Percentiles rank a stretch among this genome's conserved stretches.
phyloP scores from a whole-genome alignment of 208 protist genomes.

The Acanthamoeba lenticulata region DNA sequence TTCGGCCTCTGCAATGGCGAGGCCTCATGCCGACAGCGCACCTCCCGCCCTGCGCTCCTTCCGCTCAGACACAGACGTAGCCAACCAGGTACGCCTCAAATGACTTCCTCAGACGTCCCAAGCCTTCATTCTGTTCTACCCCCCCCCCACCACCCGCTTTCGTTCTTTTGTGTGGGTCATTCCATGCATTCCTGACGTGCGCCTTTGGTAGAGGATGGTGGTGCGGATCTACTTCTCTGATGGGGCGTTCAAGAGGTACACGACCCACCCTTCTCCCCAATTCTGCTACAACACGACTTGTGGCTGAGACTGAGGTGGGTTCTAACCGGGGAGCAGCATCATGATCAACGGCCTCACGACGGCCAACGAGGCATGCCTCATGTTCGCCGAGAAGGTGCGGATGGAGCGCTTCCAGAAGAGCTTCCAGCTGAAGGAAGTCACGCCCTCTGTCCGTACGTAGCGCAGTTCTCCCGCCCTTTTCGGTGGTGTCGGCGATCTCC shows the following conservation, averaged over 20 bases:
- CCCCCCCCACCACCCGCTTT: not conserved
- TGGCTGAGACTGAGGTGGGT: not conserved
- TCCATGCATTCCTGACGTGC: too few species aligned
- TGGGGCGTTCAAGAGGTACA: not conserved
- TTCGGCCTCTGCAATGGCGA: too few species aligned
- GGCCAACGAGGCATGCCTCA: not conserved
- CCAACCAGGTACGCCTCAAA: too few species aligned
- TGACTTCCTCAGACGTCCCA: too few species aligned
- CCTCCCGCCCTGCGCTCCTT: too few species aligned
- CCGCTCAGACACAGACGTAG: too few species aligned
- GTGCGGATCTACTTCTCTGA: not conserved
- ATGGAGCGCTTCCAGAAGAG: slow-evolving; percentile 3
- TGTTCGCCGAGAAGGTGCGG: not conserved
- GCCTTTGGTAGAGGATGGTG: not conserved
- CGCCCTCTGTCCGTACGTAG: not conserved
- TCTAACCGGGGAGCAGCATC: not conserved
- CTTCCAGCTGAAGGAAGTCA: not conserved
- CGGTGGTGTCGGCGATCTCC: not conserved
- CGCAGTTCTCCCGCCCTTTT: not conserved
- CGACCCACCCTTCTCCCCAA: not conserved
- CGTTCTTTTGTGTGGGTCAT: not conserved
- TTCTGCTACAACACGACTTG: not conserved
- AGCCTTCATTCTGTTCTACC: too few species aligned
- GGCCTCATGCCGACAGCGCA: too few species aligned
- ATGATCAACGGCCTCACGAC: not conserved